Base-by-base conservation (phyloP, 805 yeast genomes). In the Hyphopichia homilentoma region DNA sequence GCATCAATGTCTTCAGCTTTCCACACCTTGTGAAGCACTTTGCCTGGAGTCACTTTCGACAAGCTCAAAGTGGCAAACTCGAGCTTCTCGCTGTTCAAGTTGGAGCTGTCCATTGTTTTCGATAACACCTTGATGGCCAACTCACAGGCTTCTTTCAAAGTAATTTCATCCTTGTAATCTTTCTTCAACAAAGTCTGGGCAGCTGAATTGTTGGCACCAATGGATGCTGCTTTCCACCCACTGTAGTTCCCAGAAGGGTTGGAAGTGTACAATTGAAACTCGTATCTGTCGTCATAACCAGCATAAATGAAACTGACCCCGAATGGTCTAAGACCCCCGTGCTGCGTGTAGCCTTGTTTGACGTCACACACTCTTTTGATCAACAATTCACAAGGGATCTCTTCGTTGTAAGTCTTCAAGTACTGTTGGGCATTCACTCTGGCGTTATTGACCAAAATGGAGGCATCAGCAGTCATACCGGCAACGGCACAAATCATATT, bases 301-400 rank as follows among this genome's bases (percentile, higher is more conserved):
- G 97, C 98, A 54, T 85, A 93, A 39, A 93, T 76, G 61, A 93
- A 89, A 32, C 95, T 84, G 25, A 93, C 98, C 52, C 99, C 98
- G 58, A 88, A 93, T 14, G 99, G 99, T 61, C 99, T 82, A 52
- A 93, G 74, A 22, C 98, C 98, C 55, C 99, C 99, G 55, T 85
- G 95, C 61, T 93, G 99, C 6, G 99, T 93, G 61, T 93, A 93
- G 7, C 97, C 96, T 59, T 93, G 99, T 61, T 93, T 93, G 41
- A 86, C 76, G 61, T 93, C 95, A 65, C 97, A 88, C 42, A 93
- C 71, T 43, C 83, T 73, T 54, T 86, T 85, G 43, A 93, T 96
- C 43, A 93, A 75, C 34, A 81, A 72, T 59, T 88, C 97, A 37
- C 90, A 84, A n/a, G 97, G 97, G 31, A 90, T 84, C 41, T 88